These are phyloP conservation scores for Coriaria nepalensis DNA, from an alignment of 306 rosid species.

Conservation along the genomic window DNA sequence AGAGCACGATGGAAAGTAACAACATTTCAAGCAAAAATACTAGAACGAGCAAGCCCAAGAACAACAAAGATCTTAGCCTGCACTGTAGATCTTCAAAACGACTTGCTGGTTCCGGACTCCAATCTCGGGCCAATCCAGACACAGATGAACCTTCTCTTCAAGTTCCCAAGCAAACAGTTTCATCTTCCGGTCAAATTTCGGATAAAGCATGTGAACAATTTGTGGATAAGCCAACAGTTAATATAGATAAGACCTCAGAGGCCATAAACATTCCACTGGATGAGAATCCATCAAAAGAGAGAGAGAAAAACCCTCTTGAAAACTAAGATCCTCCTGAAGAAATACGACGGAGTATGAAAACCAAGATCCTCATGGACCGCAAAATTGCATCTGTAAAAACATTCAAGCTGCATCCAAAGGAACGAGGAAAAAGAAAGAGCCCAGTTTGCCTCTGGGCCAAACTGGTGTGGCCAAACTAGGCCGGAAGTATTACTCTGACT, in stretches of 20 bases:
- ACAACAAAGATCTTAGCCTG: slow-evolving; percentile 25
- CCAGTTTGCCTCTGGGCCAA: slow-evolving; percentile 16
- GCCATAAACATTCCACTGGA: slow-evolving; percentile 4
- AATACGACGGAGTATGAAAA: slow-evolving; percentile 25
- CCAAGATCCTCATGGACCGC: slow-evolving; percentile 17
- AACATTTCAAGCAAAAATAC: slow-evolving; percentile 5
- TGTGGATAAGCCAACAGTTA: slow-evolving; percentile 13
- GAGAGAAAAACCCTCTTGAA: slow-evolving; percentile 13
- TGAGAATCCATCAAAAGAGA: slow-evolving; percentile 16
- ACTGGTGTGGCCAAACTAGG: slow-evolving; percentile 35
- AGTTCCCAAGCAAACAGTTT: slow-evolving; percentile 25
- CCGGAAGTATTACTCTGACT: slow-evolving; percentile 14
- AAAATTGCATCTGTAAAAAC: slow-evolving; percentile 24
- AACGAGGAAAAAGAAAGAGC: slow-evolving; percentile 32
- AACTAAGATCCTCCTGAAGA: slow-evolving; percentile 20
- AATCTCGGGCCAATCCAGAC: slow-evolving; percentile 20
- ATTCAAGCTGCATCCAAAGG: slow-evolving; percentile 20
- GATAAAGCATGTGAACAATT: slow-evolving; percentile 17
- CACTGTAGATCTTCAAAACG: slow-evolving; percentile 51
- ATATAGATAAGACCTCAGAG: slow-evolving; percentile 6
- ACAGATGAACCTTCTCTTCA: slow-evolving; percentile 24
- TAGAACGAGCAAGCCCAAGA: slow-evolving; percentile 21
- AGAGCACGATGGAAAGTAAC: slow-evolving; percentile 10
- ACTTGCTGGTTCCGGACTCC: slow-evolving; percentile 58
- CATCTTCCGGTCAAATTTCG: slow-evolving; percentile 12